phyloP scores from a whole-genome alignment of 208 protist species.

The Tritrichomonas foetus region DNA sequence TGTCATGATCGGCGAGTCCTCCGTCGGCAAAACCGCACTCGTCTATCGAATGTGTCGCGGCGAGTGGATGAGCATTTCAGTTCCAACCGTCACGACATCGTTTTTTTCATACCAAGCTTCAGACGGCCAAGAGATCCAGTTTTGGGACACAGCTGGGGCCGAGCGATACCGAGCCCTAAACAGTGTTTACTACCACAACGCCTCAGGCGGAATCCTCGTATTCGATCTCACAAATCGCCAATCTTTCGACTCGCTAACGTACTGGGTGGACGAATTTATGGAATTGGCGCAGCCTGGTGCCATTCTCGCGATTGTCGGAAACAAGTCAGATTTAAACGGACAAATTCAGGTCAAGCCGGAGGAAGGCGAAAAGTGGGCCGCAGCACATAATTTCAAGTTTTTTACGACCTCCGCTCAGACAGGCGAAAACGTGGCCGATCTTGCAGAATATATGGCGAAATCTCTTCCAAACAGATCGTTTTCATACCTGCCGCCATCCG shows the following conservation, averaged over 20 bases:
- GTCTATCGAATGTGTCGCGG: not conserved
- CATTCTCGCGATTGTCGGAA: not conserved
- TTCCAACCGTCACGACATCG: too few species aligned
- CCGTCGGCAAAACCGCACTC: not conserved
- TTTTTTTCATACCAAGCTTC: not conserved
- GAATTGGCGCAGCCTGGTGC: not conserved
- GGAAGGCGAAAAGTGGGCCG: not conserved
- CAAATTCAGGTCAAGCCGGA: not conserved
- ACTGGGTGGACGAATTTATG: not conserved
- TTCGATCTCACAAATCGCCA: not conserved
- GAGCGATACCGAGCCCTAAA: not conserved
- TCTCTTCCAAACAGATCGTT: not conserved
- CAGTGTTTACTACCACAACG: constrained; percentile 33
- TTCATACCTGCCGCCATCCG: too few species aligned
- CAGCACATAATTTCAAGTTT: not conserved
- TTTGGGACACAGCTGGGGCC: constrained; percentile 23
- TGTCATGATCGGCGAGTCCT: not conserved
- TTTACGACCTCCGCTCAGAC: not conserved
- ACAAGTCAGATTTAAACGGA: not conserved
- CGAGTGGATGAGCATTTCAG: too few species aligned
- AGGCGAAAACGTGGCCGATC: not conserved
- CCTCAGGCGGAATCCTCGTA: not conserved
- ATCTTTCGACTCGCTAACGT: not conserved
- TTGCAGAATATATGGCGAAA: not conserved
- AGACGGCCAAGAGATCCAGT: not conserved